phyloP scores from a whole-genome alignment of 306 rosid genomes.

The Cucurbita ficifolia region DNA sequence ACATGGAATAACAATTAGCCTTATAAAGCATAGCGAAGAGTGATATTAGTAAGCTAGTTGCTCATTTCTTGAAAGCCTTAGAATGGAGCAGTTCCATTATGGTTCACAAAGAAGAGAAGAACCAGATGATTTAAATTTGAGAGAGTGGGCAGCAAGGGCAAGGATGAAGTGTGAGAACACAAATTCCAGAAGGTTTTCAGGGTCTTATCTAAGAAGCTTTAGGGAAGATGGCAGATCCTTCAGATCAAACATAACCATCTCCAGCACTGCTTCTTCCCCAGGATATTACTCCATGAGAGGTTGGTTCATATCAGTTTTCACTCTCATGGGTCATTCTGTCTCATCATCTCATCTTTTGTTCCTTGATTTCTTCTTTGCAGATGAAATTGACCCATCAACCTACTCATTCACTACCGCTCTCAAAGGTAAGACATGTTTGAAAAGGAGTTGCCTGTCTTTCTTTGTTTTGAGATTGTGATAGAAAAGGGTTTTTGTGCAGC shows the following conservation, averaged over 20 bases:
- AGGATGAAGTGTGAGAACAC: slow-evolving; percentile 39
- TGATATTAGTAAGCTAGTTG: background rate
- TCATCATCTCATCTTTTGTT: background rate
- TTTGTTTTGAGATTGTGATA: background rate
- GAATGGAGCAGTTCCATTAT: slow-evolving; percentile 30
- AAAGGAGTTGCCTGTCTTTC: background rate
- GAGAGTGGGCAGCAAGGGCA: slow-evolving; percentile 48
- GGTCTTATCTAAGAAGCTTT: slow-evolving; percentile 67
- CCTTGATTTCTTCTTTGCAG: slow-evolving; percentile 22
- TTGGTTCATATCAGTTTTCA: background rate
- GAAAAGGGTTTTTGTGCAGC: slow-evolving; percentile 32
- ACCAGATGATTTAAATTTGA: slow-evolving; percentile 39
- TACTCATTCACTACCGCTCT: slow-evolving; percentile 85
- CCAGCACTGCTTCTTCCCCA: slow-evolving; percentile 95
- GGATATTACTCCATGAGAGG: slow-evolving; percentile 64
- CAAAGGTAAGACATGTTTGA: slow-evolving; percentile 31
- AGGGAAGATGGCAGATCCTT: slow-evolving; percentile 70
- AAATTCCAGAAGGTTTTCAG: slow-evolving; percentile 67
- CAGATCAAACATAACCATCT: slow-evolving; percentile 63
- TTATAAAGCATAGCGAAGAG: background rate
- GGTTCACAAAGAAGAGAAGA: slow-evolving; percentile 40
- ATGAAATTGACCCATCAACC: slow-evolving; percentile 89
- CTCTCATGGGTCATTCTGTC: background rate
- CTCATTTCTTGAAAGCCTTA: slow-evolving; percentile 1
- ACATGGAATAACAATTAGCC: background rate